Evolutionary conservation across 441 rosid genomes (phyloP), one percentile per base, ranked within the genome.

Genomic region (Biscutella laevigata): DNA sequence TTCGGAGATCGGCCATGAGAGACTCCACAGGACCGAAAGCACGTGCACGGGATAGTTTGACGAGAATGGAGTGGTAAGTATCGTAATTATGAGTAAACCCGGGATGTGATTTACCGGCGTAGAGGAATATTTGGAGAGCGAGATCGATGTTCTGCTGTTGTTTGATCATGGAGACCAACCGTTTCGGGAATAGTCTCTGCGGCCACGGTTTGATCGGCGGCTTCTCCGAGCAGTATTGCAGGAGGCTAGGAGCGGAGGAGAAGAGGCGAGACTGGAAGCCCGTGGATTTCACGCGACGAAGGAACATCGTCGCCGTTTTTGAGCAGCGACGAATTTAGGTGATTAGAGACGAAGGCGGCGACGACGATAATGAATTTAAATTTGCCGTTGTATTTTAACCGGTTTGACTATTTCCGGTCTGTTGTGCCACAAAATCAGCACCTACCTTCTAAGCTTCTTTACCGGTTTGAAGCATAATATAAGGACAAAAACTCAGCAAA

Each of bases 131-230:
- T 63, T 83, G 97, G 71, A 86, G 80, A 27, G 92, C 84, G 3
- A 88, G 86, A 64, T 81, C 95, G 49, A 80, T 82, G 64, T 80
- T 83, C 34, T 83, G 92, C 42, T 86, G 92, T 65, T 79, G 75
- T 17, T 45, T 62, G 73, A 88, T 82, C 84, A 88, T 81, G 46
- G 78, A 80, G 59, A 64, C 76, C 4, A 88, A 76, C 43, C 90
- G 90, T 62, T 78, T 89, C 2, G 90, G 88, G 71, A 61, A 73
- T 46, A 86, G 90, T 57, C 74, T 77, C 53, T 77, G 70, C 4
- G 97, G 97, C 97, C 97, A 89, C 7, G 82, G 88, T 70, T 75
- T 82, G 69, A 89, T 77, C 48, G 95, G 95, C 0, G 95, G 97
- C 0, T 80, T 79, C 21, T 80, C 83, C 0, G 70, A 71, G 70